These are phyloP conservation scores for Taiwanofungus camphoratus DNA, from an alignment of 1,284 basidiomycete species.

Conservation along the genomic window DNA sequence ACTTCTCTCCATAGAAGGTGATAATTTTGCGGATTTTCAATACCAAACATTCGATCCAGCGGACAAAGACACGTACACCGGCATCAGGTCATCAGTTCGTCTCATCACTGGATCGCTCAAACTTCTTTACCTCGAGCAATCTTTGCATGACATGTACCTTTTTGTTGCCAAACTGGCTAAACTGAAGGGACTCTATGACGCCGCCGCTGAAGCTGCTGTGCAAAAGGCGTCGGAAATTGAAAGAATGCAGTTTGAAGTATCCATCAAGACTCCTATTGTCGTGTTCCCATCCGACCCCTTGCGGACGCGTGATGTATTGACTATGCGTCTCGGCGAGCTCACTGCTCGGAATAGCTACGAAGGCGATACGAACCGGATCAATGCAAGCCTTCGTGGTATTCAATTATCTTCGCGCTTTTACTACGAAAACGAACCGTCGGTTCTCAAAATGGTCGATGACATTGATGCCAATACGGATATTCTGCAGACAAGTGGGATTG, in stretches of 20 bases:
- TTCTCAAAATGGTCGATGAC: slow-evolving; percentile 89
- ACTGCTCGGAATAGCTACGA: slow-evolving; percentile 78
- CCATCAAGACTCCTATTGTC: slow-evolving; percentile 90
- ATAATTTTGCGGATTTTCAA: slow-evolving; percentile 91
- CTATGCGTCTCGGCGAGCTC: slow-evolving; percentile 88
- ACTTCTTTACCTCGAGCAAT: slow-evolving; percentile 84
- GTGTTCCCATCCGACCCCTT: slow-evolving; percentile 78
- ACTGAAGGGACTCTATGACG: slow-evolving; percentile 92
- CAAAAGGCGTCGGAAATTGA: slow-evolving; percentile 88
- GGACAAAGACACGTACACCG: slow-evolving; percentile 57
- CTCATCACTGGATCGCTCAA: slow-evolving; percentile 90
- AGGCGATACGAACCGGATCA: slow-evolving; percentile 54
- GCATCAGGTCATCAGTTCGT: slow-evolving; percentile 83
- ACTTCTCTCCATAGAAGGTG: slow-evolving; percentile 91
- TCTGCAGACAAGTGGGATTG: slow-evolving; percentile 52
- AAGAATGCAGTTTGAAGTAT: slow-evolving; percentile 88
- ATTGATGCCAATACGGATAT: slow-evolving; percentile 77
- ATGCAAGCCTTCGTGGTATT: slow-evolving; percentile 82
- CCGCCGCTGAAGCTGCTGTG: slow-evolving; percentile 90
- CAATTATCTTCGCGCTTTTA: slow-evolving; percentile 74
- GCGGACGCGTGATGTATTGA: slow-evolving; percentile 63
- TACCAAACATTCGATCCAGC: slow-evolving; percentile 90
- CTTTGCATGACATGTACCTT: slow-evolving; percentile 79
- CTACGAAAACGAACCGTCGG: slow-evolving; percentile 39
- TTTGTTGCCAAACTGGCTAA: slow-evolving; percentile 88